Percentiles rank a stretch among this genome's conserved stretches.
Conservation (phyloP, 208 protist genomes). For the Acanthamoeba lugdunensis region DNA sequence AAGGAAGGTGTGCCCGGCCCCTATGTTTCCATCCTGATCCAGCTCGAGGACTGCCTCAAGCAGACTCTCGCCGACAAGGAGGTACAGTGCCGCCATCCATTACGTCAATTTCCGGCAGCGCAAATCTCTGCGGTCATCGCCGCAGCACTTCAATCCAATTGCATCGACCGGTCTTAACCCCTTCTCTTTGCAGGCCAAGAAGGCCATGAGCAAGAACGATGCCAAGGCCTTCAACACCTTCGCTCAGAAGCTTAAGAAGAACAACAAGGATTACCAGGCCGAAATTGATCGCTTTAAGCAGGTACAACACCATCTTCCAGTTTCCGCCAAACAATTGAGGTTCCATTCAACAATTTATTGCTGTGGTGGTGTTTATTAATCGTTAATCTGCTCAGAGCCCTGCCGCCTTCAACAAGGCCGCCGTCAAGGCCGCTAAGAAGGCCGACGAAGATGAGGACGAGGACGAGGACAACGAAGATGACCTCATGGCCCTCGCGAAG, state of each 20-base stretch:
- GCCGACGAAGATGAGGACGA: slow-evolving; percentile 47
- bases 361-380: too few species aligned
- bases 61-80: slow-evolving; percentile 49
- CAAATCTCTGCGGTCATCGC: too few species aligned
- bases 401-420: slow-evolving; percentile 43
- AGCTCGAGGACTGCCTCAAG: slow-evolving; percentile 57
- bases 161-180: too few species aligned
- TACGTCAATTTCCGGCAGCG: too few species aligned
- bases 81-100: not conserved
- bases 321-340: too few species aligned
- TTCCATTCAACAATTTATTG: too few species aligned
- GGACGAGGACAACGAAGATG: slow-evolving; percentile 20
- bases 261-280: slow-evolving; percentile 60
- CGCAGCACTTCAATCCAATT: too few species aligned
- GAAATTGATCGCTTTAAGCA: slow-evolving; percentile 55
- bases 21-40: slow-evolving; percentile 42
- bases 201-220: slow-evolving; percentile 39
- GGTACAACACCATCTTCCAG: not conserved
- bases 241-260: slow-evolving; percentile 50
- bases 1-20: slow-evolving; percentile 59
- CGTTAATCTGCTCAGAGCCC: not conserved
- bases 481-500: not conserved
- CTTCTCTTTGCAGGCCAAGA: slow-evolving; percentile 18
- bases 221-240: slow-evolving; percentile 59
- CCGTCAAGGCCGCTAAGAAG: slow-evolving; percentile 13